Base-by-base conservation (phyloP, 2,329 filamentous ascomycete genomes). In the Aureobasidium lini region DNA sequence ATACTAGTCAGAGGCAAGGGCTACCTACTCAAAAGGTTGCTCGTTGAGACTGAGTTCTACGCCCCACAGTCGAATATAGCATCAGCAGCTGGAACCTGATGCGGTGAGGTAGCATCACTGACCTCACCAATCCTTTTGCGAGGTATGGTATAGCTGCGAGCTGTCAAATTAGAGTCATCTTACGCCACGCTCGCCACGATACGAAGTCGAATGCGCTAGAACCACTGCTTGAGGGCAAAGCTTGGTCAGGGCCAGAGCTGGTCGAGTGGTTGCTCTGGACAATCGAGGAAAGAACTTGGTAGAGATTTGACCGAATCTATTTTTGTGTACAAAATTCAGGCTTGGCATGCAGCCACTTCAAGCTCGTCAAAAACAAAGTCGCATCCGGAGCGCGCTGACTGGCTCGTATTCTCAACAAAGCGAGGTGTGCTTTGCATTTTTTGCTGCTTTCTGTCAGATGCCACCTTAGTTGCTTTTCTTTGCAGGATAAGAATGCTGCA, bases 361-460 rank as follows among this genome's bases (percentile, higher is more conserved):
- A 36, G 23, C 36, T 31, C 16, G 11, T 2, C 7, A 37, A 16
- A 23, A 53, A 53, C 4, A 40, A 28, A 43, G 28, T 54, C 39
- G 23, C 49, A 31, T 53, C n/a, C 37, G 37, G 18, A 15, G 8
- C 49, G 4, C 37, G 28, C 37, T 43, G 50, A 54, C 50, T 54
- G 37, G 37, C 29, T 54, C 50, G 50, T 54, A 54, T 54, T 18
- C 39, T 54, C 39, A 42, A 54, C 39, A 34, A 43, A 40, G 10
- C 28, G 39, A 43, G 50, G 37, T 7, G 49, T 52, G 50, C 50
- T 29, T 54, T 42, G 39, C 29, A 54, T 13, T 15, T 42, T 42
- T 15, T 13, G 23, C 23, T 23, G 23, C 23, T 23, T 3, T 23
- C 39, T 13, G 39, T 54, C 50, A 54, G 50, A 36, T 54, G 50